phyloP scores from a whole-genome alignment of 306 rosid genomes.

The Cucurbita pepo region DNA sequence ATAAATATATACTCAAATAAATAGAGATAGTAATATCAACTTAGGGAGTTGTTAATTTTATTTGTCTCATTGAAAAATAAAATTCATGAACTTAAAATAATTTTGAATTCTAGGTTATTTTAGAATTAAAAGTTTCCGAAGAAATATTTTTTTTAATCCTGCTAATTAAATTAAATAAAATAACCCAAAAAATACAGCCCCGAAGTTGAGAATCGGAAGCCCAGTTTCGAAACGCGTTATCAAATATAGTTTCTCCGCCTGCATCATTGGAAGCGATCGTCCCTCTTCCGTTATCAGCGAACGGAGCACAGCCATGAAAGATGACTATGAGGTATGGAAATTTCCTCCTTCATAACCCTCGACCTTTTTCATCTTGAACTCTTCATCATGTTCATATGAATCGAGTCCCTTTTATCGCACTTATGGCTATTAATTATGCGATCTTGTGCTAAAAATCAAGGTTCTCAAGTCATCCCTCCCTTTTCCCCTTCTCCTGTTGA shows the following conservation, averaged over 20 bases:
- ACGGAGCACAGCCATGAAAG: conserved; percentile 26
- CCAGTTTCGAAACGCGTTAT: not conserved
- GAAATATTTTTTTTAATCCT: not conserved
- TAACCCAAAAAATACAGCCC: not conserved
- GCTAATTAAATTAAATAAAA: not conserved
- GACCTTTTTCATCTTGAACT: not conserved
- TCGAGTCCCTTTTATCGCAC: not conserved
- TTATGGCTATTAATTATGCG: not conserved
- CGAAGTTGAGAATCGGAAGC: not conserved
- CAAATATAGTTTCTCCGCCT: not conserved
- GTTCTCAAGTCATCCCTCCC: not conserved
- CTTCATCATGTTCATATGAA: not conserved
- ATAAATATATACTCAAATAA: too few relatives aligned
- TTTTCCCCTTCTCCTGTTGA: not conserved
- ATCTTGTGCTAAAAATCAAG: not conserved
- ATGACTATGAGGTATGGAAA: conserved; percentile 41
- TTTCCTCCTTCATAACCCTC: not conserved
- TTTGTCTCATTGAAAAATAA: too few relatives aligned
- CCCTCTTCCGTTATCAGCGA: not conserved
- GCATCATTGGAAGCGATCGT: not conserved
- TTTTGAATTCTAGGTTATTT: not conserved
- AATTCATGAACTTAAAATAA: too few relatives aligned
- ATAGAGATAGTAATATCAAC: too few relatives aligned
- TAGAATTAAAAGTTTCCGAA: not conserved
- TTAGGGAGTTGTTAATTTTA: too few relatives aligned